Percentiles rank a stretch among this genome's conserved stretches.
These are phyloP conservation scores for Schizophyllum commune DNA, from an alignment of 1,284 basidiomycete species.

Conservation along the genomic window DNA sequence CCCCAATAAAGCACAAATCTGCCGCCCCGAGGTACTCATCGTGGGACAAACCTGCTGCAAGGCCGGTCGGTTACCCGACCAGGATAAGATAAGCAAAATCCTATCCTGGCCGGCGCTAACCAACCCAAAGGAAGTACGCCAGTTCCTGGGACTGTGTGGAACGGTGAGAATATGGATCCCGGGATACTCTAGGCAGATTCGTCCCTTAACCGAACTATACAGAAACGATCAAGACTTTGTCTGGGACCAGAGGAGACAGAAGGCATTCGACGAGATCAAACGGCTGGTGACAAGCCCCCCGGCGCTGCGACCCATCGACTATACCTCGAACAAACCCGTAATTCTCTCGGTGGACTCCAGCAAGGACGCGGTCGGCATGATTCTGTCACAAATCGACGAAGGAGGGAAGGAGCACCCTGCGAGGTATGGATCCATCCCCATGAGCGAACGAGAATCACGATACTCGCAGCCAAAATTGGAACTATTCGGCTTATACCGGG, in stretches of 20 bases:
- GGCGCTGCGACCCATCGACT: conserved; percentile 25
- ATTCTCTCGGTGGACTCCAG: conserved; percentile 31
- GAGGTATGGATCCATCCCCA: conserved; percentile 27
- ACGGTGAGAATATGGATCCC: conserved; percentile 19
- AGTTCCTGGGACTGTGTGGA: conserved; percentile 21
- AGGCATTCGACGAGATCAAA: conserved; percentile 15
- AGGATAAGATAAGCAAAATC: conserved; percentile 13
- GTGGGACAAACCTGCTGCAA: conserved; percentile 19
- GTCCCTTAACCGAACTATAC: conserved; percentile 18
- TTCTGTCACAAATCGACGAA: conserved; percentile 21
- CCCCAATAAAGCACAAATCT: conserved; percentile 15
- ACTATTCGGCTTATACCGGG: conserved; percentile 29
- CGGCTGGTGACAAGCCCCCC: conserved; percentile 8
- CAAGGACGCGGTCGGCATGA: conserved; percentile 24
- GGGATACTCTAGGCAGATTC: conserved; percentile 11
- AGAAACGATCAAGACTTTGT: conserved; percentile 18
- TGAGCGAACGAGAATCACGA: conserved; percentile 25
- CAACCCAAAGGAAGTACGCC: conserved; percentile 16
- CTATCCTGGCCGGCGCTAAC: conserved; percentile 14
- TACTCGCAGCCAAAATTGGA: conserved; percentile 37
- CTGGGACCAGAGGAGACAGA: conserved; percentile 11
- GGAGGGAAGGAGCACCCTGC: conserved; percentile 10
- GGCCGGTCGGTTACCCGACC: conserved; percentile 18
- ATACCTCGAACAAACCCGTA: conserved; percentile 18
- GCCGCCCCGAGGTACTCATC: conserved; percentile 11